A percentile compares a stretch with the other conserved stretches of the same genome.
Evolutionary conservation across 2,329 filamentous ascomycete species (phyloP).

Genomic region (Diatrype stigma): DNA sequence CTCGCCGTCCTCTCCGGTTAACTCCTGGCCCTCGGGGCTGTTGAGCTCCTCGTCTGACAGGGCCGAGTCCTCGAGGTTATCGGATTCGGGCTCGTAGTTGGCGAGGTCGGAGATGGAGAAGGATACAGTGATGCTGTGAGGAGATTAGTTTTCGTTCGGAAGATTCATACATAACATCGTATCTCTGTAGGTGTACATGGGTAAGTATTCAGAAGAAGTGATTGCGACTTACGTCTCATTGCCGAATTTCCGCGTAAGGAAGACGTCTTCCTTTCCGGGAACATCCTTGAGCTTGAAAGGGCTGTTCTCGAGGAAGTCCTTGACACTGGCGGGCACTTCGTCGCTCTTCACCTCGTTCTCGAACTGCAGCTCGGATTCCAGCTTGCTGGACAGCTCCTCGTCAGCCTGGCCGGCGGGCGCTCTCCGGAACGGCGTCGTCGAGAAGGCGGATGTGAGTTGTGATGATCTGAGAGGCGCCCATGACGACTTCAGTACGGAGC

Average conservation of each 20-base stretch:
- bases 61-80: slow-evolving; percentile 52
- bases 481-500: slow-evolving; percentile 44
- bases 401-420: slow-evolving; percentile 53
- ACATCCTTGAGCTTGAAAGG: slow-evolving; percentile 80
- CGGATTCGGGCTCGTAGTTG: slow-evolving; percentile 56
- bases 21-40: slow-evolving; percentile 50
- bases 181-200: slow-evolving; percentile 1
- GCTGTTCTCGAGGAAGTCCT: slow-evolving; percentile 83
- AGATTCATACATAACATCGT: neutral
- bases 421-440: slow-evolving; percentile 41
- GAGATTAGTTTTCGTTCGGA: slow-evolving; percentile 12
- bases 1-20: slow-evolving; percentile 52
- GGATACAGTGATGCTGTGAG: slow-evolving; percentile 65
- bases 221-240: slow-evolving; percentile 71
- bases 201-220: neutral
- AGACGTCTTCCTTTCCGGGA: slow-evolving; percentile 81
- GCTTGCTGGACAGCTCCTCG: slow-evolving; percentile 78
- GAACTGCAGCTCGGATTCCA: slow-evolving; percentile 77
- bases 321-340: slow-evolving; percentile 70
- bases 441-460: slow-evolving; percentile 45
- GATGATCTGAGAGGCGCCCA: slow-evolving; percentile 33
- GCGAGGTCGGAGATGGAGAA: slow-evolving; percentile 84
- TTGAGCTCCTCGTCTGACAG: slow-evolving; percentile 53
- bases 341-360: slow-evolving; percentile 77
- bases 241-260: slow-evolving; percentile 75